Conservation (phyloP, 2,329 filamentous ascomycete genomes). For the Claviceps citrina region DNA sequence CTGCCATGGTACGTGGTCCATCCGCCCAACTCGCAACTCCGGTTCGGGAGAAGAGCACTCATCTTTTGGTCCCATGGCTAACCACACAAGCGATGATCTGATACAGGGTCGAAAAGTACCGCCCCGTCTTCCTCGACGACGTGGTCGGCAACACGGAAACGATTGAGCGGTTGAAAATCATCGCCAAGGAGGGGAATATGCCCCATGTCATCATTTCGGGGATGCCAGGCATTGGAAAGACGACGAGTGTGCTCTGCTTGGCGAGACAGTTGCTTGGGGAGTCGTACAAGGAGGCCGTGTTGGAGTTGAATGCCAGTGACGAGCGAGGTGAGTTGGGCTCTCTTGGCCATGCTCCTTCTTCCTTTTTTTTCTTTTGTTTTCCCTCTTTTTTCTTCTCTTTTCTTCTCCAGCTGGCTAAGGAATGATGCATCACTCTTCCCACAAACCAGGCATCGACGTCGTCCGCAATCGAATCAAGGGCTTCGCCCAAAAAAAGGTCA, state of each 20-base stretch:
- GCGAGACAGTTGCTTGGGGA: conserved; percentile 83
- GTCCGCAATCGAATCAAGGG: conserved; percentile 95
- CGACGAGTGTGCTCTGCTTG: conserved; percentile 84
- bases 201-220: conserved; percentile 98
- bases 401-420: background rate
- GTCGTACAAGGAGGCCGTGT: conserved; percentile 89
- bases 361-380: background rate
- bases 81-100: conserved; percentile 3
- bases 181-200: conserved; percentile 98
- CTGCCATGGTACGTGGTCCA: conserved; percentile 55
- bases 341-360: no score
- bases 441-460: conserved; percentile 66
- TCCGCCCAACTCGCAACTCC: no score
- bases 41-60: no score
- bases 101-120: conserved; percentile 99
- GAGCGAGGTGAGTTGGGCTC: conserved; percentile 51
- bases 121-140: conserved; percentile 87
- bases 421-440: no score
- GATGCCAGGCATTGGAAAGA: conserved; percentile 98
- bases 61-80: background rate
- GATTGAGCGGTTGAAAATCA: conserved; percentile 92
- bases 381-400: background rate
- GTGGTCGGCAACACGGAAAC: conserved; percentile 97
- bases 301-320: conserved; percentile 92
- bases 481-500: conserved; percentile 98